Evolutionary conservation across 768 basidiomycete genomes (phyloP).

Genomic region (Cubamyces sp.): DNA sequence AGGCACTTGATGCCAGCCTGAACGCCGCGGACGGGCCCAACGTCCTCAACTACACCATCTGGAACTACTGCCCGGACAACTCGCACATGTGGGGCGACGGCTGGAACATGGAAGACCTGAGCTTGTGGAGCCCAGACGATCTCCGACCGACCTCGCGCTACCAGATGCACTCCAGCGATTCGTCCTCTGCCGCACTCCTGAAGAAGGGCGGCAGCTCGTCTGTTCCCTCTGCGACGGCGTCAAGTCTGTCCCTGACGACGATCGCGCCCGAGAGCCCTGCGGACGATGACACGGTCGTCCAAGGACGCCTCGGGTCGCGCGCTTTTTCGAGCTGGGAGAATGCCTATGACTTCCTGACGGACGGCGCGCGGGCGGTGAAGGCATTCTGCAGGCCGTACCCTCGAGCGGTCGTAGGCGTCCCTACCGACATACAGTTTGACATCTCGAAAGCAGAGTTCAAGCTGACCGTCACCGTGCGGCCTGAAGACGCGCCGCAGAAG

Average conservation of each 20-base stretch:
- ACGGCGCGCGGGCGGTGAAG: conserved; percentile 82
- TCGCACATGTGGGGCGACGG: conserved; percentile 91
- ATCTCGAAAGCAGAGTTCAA: conserved; percentile 71
- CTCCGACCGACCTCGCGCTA: conserved; percentile 39
- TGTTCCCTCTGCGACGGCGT: conserved; percentile 31
- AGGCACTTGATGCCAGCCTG: conserved; percentile 84
- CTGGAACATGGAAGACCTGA: conserved; percentile 97
- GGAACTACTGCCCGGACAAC: conserved; percentile 88
- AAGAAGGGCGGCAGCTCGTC: conserved; percentile 29
- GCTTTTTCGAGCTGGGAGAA: conserved; percentile 47
- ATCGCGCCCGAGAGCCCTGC: conserved; percentile 29
- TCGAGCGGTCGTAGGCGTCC: conserved; percentile 68
- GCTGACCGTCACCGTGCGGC: conserved; percentile 63
- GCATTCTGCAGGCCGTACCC: conserved; percentile 91
- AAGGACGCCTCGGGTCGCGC: conserved; percentile 22
- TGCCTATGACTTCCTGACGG: conserved; percentile 74
- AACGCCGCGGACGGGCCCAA: conserved; percentile 80
- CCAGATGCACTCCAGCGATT: conserved; percentile 33
- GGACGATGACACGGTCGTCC: conserved; percentile 28
- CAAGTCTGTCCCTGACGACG: conserved; percentile 43
- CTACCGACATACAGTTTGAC: conserved; percentile 74
- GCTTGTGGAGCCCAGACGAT: conserved; percentile 85
- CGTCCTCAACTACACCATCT: conserved; percentile 77
- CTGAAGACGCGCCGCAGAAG: conserved; percentile 53
- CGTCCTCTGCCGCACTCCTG: conserved; percentile 47